Percentiles rank a stretch among this genome's conserved stretches.
phyloP scores from a whole-genome alignment of 2,329 filamentous ascomycete species.

The Ramularia endophylla region DNA sequence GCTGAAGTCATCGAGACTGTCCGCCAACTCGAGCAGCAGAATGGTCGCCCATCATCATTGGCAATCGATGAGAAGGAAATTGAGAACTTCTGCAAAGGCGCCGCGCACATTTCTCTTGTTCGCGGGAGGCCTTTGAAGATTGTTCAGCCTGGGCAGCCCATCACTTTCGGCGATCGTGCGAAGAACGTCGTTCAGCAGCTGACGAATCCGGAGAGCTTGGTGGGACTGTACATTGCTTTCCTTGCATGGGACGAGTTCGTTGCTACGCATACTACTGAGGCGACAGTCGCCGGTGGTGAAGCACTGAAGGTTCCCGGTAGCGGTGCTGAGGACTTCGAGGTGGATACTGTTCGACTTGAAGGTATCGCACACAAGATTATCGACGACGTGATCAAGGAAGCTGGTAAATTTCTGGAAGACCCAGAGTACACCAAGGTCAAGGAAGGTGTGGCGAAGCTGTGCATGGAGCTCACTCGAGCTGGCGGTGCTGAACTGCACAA shows the following conservation, averaged over 20 bases:
- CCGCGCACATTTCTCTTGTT: slow-evolving; percentile 84
- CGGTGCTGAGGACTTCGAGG: slow-evolving; percentile 29
- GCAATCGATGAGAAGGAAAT: slow-evolving; percentile 65
- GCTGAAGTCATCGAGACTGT: slow-evolving; percentile 66
- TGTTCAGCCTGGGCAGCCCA: slow-evolving; percentile 35
- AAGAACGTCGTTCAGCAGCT: slow-evolving; percentile 42
- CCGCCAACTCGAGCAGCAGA: slow-evolving; percentile 47
- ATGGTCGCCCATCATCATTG: slow-evolving; percentile 36
- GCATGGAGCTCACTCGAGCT: slow-evolving; percentile 57
- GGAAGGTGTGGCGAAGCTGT: slow-evolving; percentile 31
- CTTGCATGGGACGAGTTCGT: slow-evolving; percentile 45
- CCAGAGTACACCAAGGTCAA: slow-evolving; percentile 36
- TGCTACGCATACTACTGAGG: slow-evolving; percentile 32
- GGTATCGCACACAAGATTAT: slow-evolving; percentile 39
- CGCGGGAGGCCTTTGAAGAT: slow-evolving; percentile 54
- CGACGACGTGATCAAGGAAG: slow-evolving; percentile 39
- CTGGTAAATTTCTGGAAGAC: slow-evolving; percentile 35
- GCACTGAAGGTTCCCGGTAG: slow-evolving; percentile 34
- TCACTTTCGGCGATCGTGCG: slow-evolving; percentile 35
- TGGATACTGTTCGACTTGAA: slow-evolving; percentile 35
- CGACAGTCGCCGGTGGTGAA: slow-evolving; percentile 30
- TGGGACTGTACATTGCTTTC: slow-evolving; percentile 47
- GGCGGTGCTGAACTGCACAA: slow-evolving; percentile 88
- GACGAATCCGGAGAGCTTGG: slow-evolving; percentile 39
- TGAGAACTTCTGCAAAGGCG: slow-evolving; percentile 92